Percentiles rank a stretch among this genome's conserved stretches.
phyloP scores from a whole-genome alignment of 2,329 filamentous ascomycete genomes.

The Exophiala spinifera region DNA sequence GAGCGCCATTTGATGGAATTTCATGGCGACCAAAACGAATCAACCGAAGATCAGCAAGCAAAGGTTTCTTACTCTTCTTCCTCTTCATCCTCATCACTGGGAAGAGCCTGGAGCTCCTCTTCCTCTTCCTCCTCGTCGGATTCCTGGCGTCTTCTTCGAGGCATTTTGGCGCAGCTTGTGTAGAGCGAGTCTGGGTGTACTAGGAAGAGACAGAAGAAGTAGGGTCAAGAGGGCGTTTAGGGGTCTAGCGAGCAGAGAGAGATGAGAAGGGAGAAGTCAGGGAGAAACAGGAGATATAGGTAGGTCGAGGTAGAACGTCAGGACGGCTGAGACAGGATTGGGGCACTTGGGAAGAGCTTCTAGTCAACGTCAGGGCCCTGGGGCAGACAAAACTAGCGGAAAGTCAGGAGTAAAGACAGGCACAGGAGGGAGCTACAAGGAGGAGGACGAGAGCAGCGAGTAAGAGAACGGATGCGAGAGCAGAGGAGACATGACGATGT shows the following conservation, averaged over 20 bases:
- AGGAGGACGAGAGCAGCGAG: constrained; percentile 7
- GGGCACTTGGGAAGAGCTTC: constrained; percentile 16
- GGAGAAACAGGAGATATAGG: neutral
- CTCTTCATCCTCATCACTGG: constrained; percentile 50
- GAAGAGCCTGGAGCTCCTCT: constrained; percentile 47
- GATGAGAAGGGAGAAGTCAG: neutral
- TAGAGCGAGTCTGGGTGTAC: neutral
- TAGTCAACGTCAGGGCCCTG: constrained; percentile 23
- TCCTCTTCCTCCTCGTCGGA: constrained; percentile 47
- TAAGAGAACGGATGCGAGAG: constrained; percentile 6
- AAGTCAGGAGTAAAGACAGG: constrained; percentile 3
- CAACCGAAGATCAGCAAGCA: neutral
- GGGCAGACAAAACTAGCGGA: neutral
- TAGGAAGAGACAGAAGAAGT: constrained; percentile 34
- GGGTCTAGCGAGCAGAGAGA: too few relatives aligned
- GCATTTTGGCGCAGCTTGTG: constrained; percentile 35
- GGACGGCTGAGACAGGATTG: constrained; percentile 9
- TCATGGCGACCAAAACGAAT: neutral
- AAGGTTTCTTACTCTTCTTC: constrained; percentile 45
- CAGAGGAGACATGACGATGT: constrained; percentile 1
- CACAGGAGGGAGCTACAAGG: constrained; percentile 7
- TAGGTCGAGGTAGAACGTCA: constrained; percentile 1
- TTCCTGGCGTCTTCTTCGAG: constrained; percentile 51
- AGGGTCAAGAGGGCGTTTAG: neutral
- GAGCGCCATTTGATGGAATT: neutral